phyloP scores from a whole-genome alignment of 257 asterid genomes.

The Lantana camara region DNA sequence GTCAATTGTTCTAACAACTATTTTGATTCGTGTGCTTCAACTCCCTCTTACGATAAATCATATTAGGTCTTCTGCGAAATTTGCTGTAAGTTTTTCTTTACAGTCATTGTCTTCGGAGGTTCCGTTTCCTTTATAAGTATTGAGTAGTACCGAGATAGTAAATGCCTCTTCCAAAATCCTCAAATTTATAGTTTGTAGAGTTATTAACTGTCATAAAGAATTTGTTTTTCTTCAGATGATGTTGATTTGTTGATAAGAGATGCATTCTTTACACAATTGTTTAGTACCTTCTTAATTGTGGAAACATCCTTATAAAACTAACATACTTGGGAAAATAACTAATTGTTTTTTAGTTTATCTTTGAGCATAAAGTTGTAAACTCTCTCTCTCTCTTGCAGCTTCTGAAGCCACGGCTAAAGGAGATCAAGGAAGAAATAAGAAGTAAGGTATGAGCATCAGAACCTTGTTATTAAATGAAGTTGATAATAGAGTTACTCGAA shows the following conservation, averaged over 20 bases:
- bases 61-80: slow-evolving; percentile 69
- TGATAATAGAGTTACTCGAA: slow-evolving; percentile 12
- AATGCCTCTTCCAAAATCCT: too few relatives aligned
- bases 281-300: neutral
- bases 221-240: neutral
- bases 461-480: slow-evolving; percentile 26
- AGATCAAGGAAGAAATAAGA: slow-evolving; percentile 69
- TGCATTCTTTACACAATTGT: too few relatives aligned
- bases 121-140: too few relatives aligned
- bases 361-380: neutral
- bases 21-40: slow-evolving; percentile 62
- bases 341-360: too few relatives aligned
- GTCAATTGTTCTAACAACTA: slow-evolving; percentile 59
- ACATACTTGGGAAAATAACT: too few relatives aligned
- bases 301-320: neutral
- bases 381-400: slow-evolving; percentile 50
- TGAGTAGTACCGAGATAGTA: too few relatives aligned
- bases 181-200: too few relatives aligned
- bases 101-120: too few relatives aligned
- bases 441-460: slow-evolving; percentile 52
- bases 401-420: slow-evolving; percentile 73
- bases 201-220: too few relatives aligned
- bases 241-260: too few relatives aligned
- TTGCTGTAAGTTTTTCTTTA: slow-evolving; percentile 59
- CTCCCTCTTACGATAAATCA: slow-evolving; percentile 72